Conservation (phyloP, 768 basidiomycete species). For the Hypsizygus marmoreus region DNA sequence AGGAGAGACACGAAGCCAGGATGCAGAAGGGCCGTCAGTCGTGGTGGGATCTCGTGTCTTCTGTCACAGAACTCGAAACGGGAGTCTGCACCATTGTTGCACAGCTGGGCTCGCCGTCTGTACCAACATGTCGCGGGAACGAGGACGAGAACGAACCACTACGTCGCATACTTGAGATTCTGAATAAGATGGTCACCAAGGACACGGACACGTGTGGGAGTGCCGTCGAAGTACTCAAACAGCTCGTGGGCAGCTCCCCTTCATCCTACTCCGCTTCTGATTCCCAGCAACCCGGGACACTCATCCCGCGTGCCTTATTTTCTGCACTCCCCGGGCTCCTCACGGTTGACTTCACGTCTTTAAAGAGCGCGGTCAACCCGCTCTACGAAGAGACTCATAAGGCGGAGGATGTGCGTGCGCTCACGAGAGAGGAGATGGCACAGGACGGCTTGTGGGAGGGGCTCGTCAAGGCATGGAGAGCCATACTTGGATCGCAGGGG, state of each 20-base stretch:
- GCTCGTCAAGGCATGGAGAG: conserved; percentile 18
- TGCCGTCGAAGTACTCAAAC: conserved; percentile 52
- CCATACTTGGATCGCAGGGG: conserved; percentile 11
- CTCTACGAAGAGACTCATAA: conserved; percentile 57
- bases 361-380: conserved; percentile 50
- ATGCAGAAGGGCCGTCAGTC: conserved; percentile 35
- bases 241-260: conserved; percentile 30
- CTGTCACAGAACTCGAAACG: conserved; percentile 32
- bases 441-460: conserved; percentile 41
- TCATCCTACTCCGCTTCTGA: neutral
- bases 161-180: conserved; percentile 46
- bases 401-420: conserved; percentile 53
- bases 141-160: conserved; percentile 43
- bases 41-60: conserved; percentile 50
- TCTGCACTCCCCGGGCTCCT: conserved; percentile 58
- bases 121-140: conserved; percentile 33
- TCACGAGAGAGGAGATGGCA: conserved; percentile 60
- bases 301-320: conserved; percentile 57
- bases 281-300: conserved; percentile 28
- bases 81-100: conserved; percentile 18
- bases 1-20: conserved; percentile 17
- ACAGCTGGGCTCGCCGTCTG: conserved; percentile 14
- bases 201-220: conserved; percentile 54
- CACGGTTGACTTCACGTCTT: conserved; percentile 48
- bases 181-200: conserved; percentile 59